Base-by-base conservation (phyloP, 1,284 basidiomycete genomes). In the Taiwanofungus camphoratus region DNA sequence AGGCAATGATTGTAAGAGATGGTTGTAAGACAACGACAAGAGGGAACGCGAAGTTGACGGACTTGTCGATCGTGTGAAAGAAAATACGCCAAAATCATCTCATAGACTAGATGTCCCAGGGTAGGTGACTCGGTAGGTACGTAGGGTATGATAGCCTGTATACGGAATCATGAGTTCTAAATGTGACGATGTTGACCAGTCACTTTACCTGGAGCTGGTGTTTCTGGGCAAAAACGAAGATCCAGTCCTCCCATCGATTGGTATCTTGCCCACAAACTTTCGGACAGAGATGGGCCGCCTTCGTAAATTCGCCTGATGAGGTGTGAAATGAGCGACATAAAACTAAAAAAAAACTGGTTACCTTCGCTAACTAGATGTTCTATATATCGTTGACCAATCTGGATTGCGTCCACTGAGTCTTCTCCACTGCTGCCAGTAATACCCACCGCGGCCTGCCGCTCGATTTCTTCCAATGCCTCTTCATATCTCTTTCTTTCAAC, bases 231-330 rank as follows among this genome's bases (percentile, higher is more conserved):
- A 96, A 98, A 7, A 82, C 69, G 58, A 96, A 95, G 60, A 98
- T 89, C 87, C 90, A 96, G 56, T 88, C 81, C 61, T 98, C 94
- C 96, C 96, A 99, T 13, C 79, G 76, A 52, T 81, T 81, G 4
- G 74, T 68, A 55, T 97, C 81, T 26, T 79, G 77, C 0, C 79
- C 84, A 46, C 97, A 86, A 1, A 97, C 91, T 58, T 89, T 91
- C 0, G 91, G 84, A 46, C 86, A 87, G n/a, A 95, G 67, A 12
- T 74, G 68, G 0, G 95, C 95, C 1, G 96, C 95, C 55, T 88
- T 88, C 3, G 64, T 68, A 53, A 80, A 97, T 41, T 94, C 77
- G 22, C 79, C 91, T 89, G 55, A 26, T 3, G 35, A 44, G 27
- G 20, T 36, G n/a, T 16, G 19, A 15, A 46, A 32, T 41, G 45